Conservation (phyloP, 2,329 filamentous ascomycete species). For the Gnomoniopsis sp. region DNA sequence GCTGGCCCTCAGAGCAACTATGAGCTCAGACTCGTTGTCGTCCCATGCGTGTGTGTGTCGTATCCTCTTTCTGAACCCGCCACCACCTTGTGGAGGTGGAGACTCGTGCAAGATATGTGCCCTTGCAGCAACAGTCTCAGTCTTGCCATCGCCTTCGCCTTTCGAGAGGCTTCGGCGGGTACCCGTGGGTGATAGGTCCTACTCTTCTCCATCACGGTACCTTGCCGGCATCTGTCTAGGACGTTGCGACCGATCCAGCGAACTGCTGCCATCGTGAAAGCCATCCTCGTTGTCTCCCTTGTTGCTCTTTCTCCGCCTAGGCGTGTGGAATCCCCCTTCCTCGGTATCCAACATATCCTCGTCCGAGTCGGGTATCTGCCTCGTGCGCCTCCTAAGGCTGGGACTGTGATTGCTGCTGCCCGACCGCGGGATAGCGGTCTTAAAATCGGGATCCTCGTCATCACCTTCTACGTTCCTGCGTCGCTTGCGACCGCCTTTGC, state of each 20-base stretch:
- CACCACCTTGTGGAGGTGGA: neutral
- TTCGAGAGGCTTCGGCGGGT: neutral
- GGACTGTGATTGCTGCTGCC: constrained; percentile 14
- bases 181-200: constrained; percentile 12
- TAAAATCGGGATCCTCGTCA: constrained; percentile 11
- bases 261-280: constrained; percentile 13
- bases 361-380: constrained; percentile 11
- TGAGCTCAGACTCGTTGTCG: neutral
- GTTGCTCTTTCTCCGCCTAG: neutral
- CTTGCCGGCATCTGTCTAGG: constrained; percentile 18
- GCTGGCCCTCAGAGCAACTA: neutral
- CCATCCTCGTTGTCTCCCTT: constrained; percentile 1
- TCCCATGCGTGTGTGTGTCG: neutral
- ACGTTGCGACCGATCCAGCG: constrained; percentile 16
- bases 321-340: neutral
- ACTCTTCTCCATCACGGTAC: constrained; percentile 18
- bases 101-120: neutral
- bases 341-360: constrained; percentile 12
- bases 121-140: neutral
- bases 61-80: neutral
- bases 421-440: constrained; percentile 3
- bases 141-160: neutral
- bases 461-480: constrained; percentile 5
- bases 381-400: constrained; percentile 10
- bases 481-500: constrained; percentile 12